phyloP scores from a whole-genome alignment of 306 rosid genomes.

The Vicia faba region DNA sequence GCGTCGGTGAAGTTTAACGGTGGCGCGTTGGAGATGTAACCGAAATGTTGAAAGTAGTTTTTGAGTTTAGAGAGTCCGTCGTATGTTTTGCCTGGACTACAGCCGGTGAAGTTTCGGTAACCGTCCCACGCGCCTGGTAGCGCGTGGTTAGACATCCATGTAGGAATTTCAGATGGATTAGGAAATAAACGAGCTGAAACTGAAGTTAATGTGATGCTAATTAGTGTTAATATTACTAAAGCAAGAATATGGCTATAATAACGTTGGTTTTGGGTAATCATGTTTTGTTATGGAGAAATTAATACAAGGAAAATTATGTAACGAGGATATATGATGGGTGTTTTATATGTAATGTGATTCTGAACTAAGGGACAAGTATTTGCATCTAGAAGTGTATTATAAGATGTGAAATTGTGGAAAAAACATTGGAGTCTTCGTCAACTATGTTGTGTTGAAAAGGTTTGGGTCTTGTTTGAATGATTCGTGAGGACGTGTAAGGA shows the following conservation, averaged over 20 bases:
- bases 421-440: conserved; percentile 9
- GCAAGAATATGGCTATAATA: not conserved
- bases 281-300: conserved; percentile 33
- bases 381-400: not conserved
- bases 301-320: not conserved
- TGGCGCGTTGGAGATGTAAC: conserved; percentile 63
- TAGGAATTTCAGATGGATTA: conserved; percentile 58
- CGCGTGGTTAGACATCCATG: conserved; percentile 25
- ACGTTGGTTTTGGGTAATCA: conserved; percentile 31
- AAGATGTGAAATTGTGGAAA: conserved; percentile 4
- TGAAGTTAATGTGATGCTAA: conserved; percentile 25
- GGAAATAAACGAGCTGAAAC: conserved; percentile 74
- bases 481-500: conserved; percentile 5
- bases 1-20: conserved; percentile 58
- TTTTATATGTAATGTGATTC: not conserved
- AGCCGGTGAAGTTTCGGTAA: conserved; percentile 57
- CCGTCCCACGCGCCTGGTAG: conserved; percentile 56
- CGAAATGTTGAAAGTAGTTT: conserved; percentile 64
- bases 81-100: conserved; percentile 46
- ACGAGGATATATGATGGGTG: not conserved
- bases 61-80: conserved; percentile 70
- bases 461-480: not conserved
- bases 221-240: not conserved
- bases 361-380: not conserved
- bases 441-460: conserved; percentile 33